Percentiles rank a stretch among this genome's conserved stretches.
These are phyloP conservation scores for Platanthera zijinensis DNA, from an alignment of 106 monocot species.

Conservation along the genomic window DNA sequence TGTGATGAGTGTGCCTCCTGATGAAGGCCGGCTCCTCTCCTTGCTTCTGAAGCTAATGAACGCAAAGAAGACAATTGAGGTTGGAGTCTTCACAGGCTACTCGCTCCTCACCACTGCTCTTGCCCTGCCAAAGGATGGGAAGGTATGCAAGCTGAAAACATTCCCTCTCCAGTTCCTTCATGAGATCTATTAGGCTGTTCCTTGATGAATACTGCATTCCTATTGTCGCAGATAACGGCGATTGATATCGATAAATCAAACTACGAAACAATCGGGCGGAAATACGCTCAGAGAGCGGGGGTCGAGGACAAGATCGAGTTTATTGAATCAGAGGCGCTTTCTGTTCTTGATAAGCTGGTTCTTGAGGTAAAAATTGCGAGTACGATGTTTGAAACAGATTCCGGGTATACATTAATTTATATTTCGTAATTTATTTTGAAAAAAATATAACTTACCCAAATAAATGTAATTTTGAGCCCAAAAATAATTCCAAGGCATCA, in stretches of 20 bases:
- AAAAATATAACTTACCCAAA: no score
- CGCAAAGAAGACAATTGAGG: conserved; percentile 22
- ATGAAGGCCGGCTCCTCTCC: conserved; percentile 31
- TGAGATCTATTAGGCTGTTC: background rate
- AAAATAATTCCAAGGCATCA: no score
- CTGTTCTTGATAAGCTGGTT: conserved; percentile 14
- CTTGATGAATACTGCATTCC: background rate
- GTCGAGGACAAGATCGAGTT: conserved; percentile 20
- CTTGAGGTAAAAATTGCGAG: background rate
- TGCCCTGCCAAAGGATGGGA: conserved; percentile 16
- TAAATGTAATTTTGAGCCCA: no score
- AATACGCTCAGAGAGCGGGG: conserved; percentile 11
- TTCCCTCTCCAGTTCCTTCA: background rate
- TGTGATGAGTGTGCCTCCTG: background rate
- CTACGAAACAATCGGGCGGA: conserved; percentile 8
- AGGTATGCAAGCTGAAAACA: conserved; percentile 3
- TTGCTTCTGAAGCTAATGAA: conserved; percentile 30
- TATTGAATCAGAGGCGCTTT: conserved; percentile 14
- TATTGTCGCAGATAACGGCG: conserved; percentile 14
- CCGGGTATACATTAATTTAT: no score
- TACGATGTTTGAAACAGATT: no score
- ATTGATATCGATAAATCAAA: conserved; percentile 7
- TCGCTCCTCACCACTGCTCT: conserved; percentile 22
- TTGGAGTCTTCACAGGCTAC: conserved; percentile 32
- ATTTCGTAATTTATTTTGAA: no score